Evolutionary conservation across 306 rosid species (phyloP), one percentile per base, ranked within the genome.

Genomic region (Fragaria ananassa): DNA sequence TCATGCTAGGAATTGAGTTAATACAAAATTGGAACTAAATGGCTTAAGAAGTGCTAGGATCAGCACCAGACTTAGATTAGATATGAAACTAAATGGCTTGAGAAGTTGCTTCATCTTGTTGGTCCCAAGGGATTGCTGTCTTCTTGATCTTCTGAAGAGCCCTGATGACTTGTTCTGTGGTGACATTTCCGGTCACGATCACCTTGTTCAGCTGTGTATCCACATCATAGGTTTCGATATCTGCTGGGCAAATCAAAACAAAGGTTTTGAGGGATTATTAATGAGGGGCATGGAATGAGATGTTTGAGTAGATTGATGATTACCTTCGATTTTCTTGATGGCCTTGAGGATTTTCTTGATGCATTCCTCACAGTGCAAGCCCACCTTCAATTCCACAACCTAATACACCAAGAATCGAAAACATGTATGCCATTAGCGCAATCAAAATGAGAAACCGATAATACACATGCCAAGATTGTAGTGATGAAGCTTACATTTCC

Each of bases 301-400:
- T 46, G 18, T 39, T 31, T 3, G 35, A 31, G 35, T 42, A 0
- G 11, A 46, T 35, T 64, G 46, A 34, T 62, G 10, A 27, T 29
- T 81, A 89, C 97, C 97, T 89, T 91, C 85, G 21, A 90, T 84
- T 78, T 94, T 91, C 91, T 91, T 94, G 87, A 88, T 86, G 81
- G 90, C 91, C 84, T 90, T 90, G 74, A 89, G 85, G 79, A 94
- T 91, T 83, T 91, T 91, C 91, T 89, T 91, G 81, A 92, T 91
- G 75, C 98, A 94, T 27, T 94, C 92, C 6, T 86, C 91, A 39
- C 98, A 90, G 80, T 94, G 96, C 82, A 91, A 83, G 7, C 87
- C 90, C 69, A 94, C 96, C 87, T 87, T 94, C 85, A 94, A 79
- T 80, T 94, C 98, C 82, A 94, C 97, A 79, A 90, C 88, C 95